Base-by-base conservation (phyloP, 75 land plant species). In the Selaginella tamariscina region DNA sequence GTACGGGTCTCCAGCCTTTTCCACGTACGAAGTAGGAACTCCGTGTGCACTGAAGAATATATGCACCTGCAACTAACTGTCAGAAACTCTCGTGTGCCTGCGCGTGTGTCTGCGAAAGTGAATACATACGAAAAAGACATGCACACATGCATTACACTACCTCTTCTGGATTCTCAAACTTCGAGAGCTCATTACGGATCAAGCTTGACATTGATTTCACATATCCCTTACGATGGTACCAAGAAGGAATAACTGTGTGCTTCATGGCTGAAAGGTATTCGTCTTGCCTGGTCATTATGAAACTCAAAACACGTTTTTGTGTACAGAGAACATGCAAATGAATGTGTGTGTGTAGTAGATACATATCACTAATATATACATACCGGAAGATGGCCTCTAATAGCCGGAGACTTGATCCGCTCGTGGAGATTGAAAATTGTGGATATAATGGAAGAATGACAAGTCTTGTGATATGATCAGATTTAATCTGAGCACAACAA, bases 391-490 rank as follows among this genome's bases (percentile, higher is more conserved):
- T 95, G 69, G 81, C 83, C 77, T 95, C 99, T 31, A 95, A 67
- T 54, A 95, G 74, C 2, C 99, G 89, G 65, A 95, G 91, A 75
- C 99, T 95, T 31, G 99, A 95, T 30, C 99, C 99, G 76, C 99
- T 95, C 1, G 99, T 95, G 56, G 99, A 95, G 70, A 95, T 95
- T 32, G 99, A 95, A 64, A 95, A 95, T 66, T 95, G 99, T 24
- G 99, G 99, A 78, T 95, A 95, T 20, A 95, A 85, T 29, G 99
- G 99, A 68, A 95, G 87, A 56, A 95, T 96, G 32, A 95, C 99
- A 72, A 95, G 93, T 69, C 86, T 91, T 71, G 97, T 80, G 30
- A 95, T 88, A 28, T 83, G 79, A 70, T 95, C 99, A 22, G 57
- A 68, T 70, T 95, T 95, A 30, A 95, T 91, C 99, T 95, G 77